Evolutionary conservation across 140 eudicot species (phyloP).

Genomic region (Bidens hawaiensis): DNA sequence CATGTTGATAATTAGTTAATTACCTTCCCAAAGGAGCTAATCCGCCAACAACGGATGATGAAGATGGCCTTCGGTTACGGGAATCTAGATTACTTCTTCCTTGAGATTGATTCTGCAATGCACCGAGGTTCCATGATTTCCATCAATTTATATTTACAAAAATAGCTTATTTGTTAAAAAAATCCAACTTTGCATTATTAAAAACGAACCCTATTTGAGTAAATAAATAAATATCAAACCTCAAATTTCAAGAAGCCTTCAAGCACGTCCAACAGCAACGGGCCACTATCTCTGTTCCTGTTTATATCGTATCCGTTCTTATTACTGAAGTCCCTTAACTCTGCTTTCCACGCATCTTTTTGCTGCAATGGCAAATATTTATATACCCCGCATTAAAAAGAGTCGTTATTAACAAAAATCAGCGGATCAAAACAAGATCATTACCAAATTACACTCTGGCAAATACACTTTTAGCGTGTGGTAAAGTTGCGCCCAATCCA

Average conservation of each 20-base stretch:
- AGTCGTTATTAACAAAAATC: not conserved
- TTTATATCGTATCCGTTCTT: constrained; percentile 84
- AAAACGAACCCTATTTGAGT: not conserved
- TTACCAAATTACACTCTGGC: constrained; percentile 95
- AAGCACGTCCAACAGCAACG: constrained; percentile 88
- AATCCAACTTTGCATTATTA: not conserved
- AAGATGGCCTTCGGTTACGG: constrained; percentile 70
- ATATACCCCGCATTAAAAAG: constrained; percentile 14
- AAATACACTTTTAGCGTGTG: constrained; percentile 90
- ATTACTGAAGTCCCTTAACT: constrained; percentile 82
- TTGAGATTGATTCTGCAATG: constrained; percentile 72
- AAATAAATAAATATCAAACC: constrained; percentile 35
- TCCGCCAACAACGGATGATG: constrained; percentile 91
- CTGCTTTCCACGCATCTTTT: constrained; percentile 94
- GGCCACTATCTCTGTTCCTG: constrained; percentile 93
- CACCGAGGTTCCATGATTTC: not conserved
- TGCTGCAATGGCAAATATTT: constrained; percentile 63
- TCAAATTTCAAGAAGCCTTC: constrained; percentile 96
- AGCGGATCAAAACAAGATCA: not conserved
- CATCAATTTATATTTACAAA: not conserved
- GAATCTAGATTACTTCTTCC: constrained; percentile 64
- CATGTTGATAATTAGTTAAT: not conserved
- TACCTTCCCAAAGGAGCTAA: constrained; percentile 95
- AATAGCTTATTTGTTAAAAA: not conserved
- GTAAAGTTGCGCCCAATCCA: constrained; percentile 93